These are phyloP conservation scores for Macrotyloma uniflorum DNA, from an alignment of 306 rosid genomes.

Conservation along the genomic window DNA sequence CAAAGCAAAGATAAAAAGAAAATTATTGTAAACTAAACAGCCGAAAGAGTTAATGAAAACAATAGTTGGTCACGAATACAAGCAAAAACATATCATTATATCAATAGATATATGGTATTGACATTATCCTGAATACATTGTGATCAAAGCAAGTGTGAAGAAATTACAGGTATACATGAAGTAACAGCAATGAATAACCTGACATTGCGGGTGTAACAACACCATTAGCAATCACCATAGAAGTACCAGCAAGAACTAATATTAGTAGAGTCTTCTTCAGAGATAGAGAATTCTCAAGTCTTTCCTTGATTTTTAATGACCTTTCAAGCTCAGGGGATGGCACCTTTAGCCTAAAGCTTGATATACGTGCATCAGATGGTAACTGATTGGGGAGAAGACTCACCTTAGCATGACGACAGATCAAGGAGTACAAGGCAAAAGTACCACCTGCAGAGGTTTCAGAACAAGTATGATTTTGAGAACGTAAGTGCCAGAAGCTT, in stretches of 20 bases:
- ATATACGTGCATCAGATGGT: slow-evolving; percentile 93
- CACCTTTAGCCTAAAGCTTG: slow-evolving; percentile 96
- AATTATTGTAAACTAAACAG: slow-evolving; percentile 26
- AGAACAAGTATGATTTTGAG: slow-evolving; percentile 25
- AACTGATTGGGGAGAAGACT: slow-evolving; percentile 98
- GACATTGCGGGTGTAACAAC: slow-evolving; percentile 99
- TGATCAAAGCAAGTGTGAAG: slow-evolving; percentile 29
- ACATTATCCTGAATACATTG: slow-evolving; percentile 26
- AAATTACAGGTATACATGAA: not conserved
- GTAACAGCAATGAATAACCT: slow-evolving; percentile 48
- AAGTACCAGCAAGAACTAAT: slow-evolving; percentile 95
- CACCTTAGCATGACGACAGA: slow-evolving; percentile 98
- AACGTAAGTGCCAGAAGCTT: not conserved
- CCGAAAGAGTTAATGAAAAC: slow-evolving; percentile 2
- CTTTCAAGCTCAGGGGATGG: slow-evolving; percentile 99
- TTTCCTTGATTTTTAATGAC: slow-evolving; percentile 93
- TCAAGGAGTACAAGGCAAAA: slow-evolving; percentile 97
- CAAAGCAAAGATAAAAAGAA: slow-evolving; percentile 38
- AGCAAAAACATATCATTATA: slow-evolving; percentile 29
- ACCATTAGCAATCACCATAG: slow-evolving; percentile 99
- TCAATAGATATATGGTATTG: not conserved
- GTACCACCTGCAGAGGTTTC: slow-evolving; percentile 88
- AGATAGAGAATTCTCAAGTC: slow-evolving; percentile 80
- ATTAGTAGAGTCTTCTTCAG: slow-evolving; percentile 82
- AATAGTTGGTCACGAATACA: slow-evolving; percentile 23